Evolutionary conservation across 768 basidiomycete species (phyloP).

Genomic region (Tulasnella sp.): DNA sequence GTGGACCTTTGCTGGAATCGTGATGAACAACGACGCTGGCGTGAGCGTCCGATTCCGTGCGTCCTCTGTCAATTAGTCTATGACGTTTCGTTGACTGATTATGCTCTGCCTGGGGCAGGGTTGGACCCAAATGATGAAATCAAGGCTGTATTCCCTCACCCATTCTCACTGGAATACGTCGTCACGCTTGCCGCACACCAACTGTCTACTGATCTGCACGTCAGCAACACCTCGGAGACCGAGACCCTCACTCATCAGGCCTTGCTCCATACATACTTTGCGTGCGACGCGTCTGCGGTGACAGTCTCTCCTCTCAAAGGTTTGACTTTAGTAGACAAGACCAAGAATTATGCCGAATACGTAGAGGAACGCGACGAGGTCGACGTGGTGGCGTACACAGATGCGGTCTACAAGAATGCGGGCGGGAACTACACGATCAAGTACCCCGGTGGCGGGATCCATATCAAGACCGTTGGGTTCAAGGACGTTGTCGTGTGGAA

Average conservation of each 20-base stretch:
- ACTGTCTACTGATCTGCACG: slow-evolving; percentile 67
- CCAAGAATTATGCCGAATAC: slow-evolving; percentile 33
- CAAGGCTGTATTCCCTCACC: slow-evolving; percentile 41
- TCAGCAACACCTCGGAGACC: slow-evolving; percentile 52
- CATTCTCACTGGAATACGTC: slow-evolving; percentile 66
- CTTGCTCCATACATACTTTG: slow-evolving; percentile 83
- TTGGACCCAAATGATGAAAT: slow-evolving; percentile 53
- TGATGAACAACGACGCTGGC: slow-evolving; percentile 54
- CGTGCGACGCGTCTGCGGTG: slow-evolving; percentile 35
- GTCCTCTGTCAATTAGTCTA: no score
- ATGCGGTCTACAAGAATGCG: slow-evolving; percentile 64
- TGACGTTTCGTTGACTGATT: no score
- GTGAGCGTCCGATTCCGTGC: slow-evolving; percentile 71
- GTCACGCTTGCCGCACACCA: slow-evolving; percentile 65
- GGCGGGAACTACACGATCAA: slow-evolving; percentile 39
- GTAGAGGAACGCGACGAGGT: slow-evolving; percentile 49
- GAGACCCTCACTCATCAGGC: slow-evolving; percentile 73
- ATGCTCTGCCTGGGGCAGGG: slow-evolving; percentile 32
- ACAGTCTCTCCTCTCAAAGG: slow-evolving; percentile 52
- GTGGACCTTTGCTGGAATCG: slow-evolving; percentile 56
- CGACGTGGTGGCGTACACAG: slow-evolving; percentile 53
- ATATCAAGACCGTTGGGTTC: slow-evolving; percentile 41
- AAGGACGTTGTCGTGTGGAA: slow-evolving; percentile 94
- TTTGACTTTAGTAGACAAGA: slow-evolving; percentile 65
- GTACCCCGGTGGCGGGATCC: slow-evolving; percentile 42